A percentile compares a stretch with the other conserved stretches of the same genome.
phyloP scores from a whole-genome alignment of 1,139 yeast species.

The Kurtzmaniella quercitrusa region DNA sequence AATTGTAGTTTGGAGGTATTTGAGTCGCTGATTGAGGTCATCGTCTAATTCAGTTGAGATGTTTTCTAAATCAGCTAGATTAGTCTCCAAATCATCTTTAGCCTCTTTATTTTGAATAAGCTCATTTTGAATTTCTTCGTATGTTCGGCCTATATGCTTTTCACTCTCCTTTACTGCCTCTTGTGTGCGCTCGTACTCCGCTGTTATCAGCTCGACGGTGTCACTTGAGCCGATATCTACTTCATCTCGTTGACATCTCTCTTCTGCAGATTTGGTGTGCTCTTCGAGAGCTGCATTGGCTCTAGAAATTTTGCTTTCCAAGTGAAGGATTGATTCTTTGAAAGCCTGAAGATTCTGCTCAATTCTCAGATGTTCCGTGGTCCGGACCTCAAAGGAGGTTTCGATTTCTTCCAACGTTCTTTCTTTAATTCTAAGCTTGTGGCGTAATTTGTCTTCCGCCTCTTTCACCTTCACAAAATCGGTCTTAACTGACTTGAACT shows the following conservation, averaged over 20 bases:
- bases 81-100: slow-evolving; percentile 27
- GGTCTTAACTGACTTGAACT: slow-evolving; percentile 7
- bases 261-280: slow-evolving; percentile 25
- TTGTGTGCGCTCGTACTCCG: slow-evolving; percentile 30
- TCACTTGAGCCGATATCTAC: slow-evolving; percentile 27
- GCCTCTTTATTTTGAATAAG: slow-evolving; percentile 20
- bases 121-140: slow-evolving; percentile 37
- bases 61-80: slow-evolving; percentile 19
- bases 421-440: slow-evolving; percentile 11
- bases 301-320: slow-evolving; percentile 13
- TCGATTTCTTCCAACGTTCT: slow-evolving; percentile 9
- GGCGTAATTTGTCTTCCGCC: slow-evolving; percentile 8
- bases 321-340: slow-evolving; percentile 11
- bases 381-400: slow-evolving; percentile 5
- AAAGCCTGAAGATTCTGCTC: slow-evolving; percentile 12
- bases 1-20: slow-evolving; percentile 47
- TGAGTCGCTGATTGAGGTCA: slow-evolving; percentile 46
- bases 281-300: slow-evolving; percentile 19
- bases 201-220: slow-evolving; percentile 32
- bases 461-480: slow-evolving; percentile 7
- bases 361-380: slow-evolving; percentile 12
- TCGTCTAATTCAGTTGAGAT: slow-evolving; percentile 22
- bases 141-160: slow-evolving; percentile 27
- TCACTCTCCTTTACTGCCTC: slow-evolving; percentile 37
- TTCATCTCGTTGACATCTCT: slow-evolving; percentile 27